A percentile compares a stretch with the other conserved stretches of the same genome.
Conservation (phyloP, 176 grass and related monocot species). For the Eleusine coracana region DNA sequence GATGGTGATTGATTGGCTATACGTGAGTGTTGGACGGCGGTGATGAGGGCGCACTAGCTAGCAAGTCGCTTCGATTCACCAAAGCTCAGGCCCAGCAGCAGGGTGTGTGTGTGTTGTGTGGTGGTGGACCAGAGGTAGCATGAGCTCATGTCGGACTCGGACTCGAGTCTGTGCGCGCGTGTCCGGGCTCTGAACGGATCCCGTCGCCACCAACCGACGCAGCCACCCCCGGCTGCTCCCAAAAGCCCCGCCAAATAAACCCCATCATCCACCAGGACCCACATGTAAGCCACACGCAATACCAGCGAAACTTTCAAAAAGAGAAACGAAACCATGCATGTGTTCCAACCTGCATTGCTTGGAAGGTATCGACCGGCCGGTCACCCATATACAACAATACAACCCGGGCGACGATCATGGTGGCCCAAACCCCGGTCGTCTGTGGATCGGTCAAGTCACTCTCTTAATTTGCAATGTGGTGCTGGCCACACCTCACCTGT, state of each 20-base stretch:
- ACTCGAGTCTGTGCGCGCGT: neutral
- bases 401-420: neutral
- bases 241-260: neutral
- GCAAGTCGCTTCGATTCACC: no score
- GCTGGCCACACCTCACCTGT: slow-evolving; percentile 29
- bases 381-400: no score
- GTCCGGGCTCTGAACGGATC: neutral
- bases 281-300: neutral
- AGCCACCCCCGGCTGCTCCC: neutral
- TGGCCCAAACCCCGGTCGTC: slow-evolving; percentile 26
- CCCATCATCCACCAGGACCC: neutral
- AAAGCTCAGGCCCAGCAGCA: neutral
- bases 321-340: no score
- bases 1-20: no score
- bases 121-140: neutral
- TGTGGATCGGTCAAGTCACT: slow-evolving; percentile 25
- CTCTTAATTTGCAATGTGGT: neutral
- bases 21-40: neutral
- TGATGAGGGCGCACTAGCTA: neutral
- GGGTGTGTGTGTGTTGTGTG: no score
- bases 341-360: no score
- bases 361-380: no score
- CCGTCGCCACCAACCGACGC: neutral
- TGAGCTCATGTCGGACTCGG: slow-evolving; percentile 5
- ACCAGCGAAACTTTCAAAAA: neutral